Evolutionary conservation across 208 protist species (phyloP).

Genomic region (Trichomonas vaginalis): DNA sequence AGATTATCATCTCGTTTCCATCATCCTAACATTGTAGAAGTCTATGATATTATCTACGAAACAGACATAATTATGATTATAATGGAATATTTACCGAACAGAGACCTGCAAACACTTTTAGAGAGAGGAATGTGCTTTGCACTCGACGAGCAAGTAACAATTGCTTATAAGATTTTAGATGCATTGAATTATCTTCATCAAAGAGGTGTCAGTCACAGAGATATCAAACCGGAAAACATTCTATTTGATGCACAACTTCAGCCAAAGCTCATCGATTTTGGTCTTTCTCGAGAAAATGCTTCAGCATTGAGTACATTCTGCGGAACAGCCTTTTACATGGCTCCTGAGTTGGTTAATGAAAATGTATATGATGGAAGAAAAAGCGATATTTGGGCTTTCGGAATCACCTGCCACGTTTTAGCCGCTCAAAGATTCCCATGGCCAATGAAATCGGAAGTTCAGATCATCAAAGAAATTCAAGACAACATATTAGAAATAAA

Average conservation of each 20-base stretch:
- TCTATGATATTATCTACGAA: neutral
- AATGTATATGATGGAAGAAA: neutral
- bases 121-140: neutral
- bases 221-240: neutral
- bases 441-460: too few relatives aligned
- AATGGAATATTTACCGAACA: neutral
- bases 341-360: neutral
- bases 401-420: neutral
- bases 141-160: neutral
- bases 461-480: too few relatives aligned
- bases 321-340: neutral
- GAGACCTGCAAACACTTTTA: neutral
- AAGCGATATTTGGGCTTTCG: neutral
- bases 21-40: neutral
- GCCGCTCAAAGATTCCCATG: neutral
- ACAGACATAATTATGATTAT: neutral
- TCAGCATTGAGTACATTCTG: neutral
- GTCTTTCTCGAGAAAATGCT: neutral
- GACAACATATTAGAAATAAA: too few relatives aligned
- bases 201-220: neutral
- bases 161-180: neutral
- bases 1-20: neutral
- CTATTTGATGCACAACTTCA: neutral
- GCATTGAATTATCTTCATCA: neutral
- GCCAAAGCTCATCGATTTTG: neutral